Conservation (phyloP, 1,139 yeast genomes). For the Sugiyamaella pinicola region DNA sequence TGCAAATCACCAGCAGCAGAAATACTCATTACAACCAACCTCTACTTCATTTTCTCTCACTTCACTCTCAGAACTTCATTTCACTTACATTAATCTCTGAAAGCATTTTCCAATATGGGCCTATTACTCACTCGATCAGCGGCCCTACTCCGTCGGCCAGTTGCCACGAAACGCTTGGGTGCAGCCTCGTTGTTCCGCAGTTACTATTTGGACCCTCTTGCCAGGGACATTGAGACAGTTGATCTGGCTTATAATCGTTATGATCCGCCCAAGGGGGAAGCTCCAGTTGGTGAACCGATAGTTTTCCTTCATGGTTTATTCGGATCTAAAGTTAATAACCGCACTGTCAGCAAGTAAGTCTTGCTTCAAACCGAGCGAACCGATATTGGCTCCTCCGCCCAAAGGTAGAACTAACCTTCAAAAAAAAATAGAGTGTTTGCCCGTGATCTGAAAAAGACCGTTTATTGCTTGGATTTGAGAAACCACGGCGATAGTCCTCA, state of each 20-base stretch:
- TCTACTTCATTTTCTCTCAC: too few species aligned
- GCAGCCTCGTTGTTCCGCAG: neutral
- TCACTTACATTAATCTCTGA: too few species aligned
- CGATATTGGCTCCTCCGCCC: too few species aligned
- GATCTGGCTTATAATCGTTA: slow-evolving; percentile 50
- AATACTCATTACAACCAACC: too few species aligned
- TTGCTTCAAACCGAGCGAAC: too few species aligned
- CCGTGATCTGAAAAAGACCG: slow-evolving; percentile 42
- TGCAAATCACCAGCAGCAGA: too few species aligned
- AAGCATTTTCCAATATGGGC: neutral
- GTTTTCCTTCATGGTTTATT: slow-evolving; percentile 86
- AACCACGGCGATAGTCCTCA: slow-evolving; percentile 96
- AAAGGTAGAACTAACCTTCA: too few species aligned
- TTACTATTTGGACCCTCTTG: slow-evolving; percentile 7
- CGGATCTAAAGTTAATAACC: slow-evolving; percentile 77
- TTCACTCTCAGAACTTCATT: too few species aligned
- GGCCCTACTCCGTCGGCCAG: neutral
- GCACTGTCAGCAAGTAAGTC: slow-evolving; percentile 62
- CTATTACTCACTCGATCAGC: neutral
- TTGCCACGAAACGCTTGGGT: neutral
- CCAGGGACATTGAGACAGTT: slow-evolving; percentile 46
- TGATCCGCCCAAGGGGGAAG: slow-evolving; percentile 34
- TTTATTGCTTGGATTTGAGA: slow-evolving; percentile 78
- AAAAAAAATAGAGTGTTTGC: slow-evolving; percentile 37
- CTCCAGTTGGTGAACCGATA: slow-evolving; percentile 51